Evolutionary conservation across 305 asterid genomes (phyloP).

Genomic region (Salvia sclarea): DNA sequence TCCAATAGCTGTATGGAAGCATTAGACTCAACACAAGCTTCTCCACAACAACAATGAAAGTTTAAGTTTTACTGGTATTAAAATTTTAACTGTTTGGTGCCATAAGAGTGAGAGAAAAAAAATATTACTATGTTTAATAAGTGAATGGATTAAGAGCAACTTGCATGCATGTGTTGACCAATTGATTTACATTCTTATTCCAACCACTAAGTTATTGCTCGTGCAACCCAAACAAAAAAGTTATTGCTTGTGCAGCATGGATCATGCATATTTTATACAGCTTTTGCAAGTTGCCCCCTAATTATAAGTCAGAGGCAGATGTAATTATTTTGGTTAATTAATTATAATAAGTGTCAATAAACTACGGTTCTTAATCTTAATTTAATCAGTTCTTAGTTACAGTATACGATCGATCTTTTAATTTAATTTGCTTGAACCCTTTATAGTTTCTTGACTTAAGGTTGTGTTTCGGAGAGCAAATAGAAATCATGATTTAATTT

Average conservation of each 20-base stretch:
- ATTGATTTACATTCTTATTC: not conserved
- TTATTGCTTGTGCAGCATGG: not conserved
- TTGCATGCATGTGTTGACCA: constrained; percentile 2
- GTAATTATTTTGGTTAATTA: not conserved
- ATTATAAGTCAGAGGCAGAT: not conserved
- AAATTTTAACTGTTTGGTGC: not conserved
- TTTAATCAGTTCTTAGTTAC: too few species aligned
- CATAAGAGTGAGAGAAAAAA: not conserved
- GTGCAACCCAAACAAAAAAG: not conserved
- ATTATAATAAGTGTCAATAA: not conserved
- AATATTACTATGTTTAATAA: not conserved
- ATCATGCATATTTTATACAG: not conserved
- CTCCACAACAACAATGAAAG: not conserved
- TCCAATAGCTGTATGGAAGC: too few species aligned
- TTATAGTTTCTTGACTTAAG: too few species aligned
- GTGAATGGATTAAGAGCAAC: not conserved
- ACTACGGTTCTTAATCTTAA: not conserved
- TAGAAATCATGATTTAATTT: too few species aligned
- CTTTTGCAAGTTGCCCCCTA: not conserved
- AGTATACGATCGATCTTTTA: too few species aligned
- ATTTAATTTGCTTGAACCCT: too few species aligned
- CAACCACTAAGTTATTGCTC: not conserved
- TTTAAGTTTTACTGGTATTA: not conserved
- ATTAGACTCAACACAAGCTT: too few species aligned
- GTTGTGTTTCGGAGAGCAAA: too few species aligned